phyloP scores from a whole-genome alignment of 2,329 filamentous ascomycete genomes.

The Graphium sp. region DNA sequence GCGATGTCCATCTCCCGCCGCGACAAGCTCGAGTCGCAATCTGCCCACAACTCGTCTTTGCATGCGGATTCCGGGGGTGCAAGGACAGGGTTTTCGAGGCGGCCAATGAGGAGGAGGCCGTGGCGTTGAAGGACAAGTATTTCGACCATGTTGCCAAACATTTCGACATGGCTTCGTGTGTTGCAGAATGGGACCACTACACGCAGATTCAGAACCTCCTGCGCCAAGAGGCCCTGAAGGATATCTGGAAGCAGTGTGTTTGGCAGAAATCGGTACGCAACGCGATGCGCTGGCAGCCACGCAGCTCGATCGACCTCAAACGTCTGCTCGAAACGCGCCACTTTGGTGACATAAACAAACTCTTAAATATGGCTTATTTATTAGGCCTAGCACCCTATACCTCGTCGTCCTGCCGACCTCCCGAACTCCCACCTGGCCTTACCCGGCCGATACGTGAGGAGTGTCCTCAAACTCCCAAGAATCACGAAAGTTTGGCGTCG shows the following conservation, averaged over 20 bases:
- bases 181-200: constrained; percentile 24
- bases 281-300: constrained; percentile 20
- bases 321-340: constrained; percentile 26
- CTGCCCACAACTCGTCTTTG: constrained; percentile 24
- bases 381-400: constrained; percentile 23
- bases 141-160: constrained; percentile 29
- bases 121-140: constrained; percentile 21
- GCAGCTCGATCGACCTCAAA: constrained; percentile 23
- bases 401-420: constrained; percentile 10
- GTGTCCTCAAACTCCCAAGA: constrained; percentile 6
- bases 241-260: constrained; percentile 25
- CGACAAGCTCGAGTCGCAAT: constrained; percentile 21
- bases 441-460: constrained; percentile 7
- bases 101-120: constrained; percentile 16
- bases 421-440: constrained; percentile 5
- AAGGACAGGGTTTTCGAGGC: constrained; percentile 25
- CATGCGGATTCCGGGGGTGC: constrained; percentile 23
- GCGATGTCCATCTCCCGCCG: constrained; percentile 21
- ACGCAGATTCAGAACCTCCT: constrained; percentile 25
- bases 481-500: constrained; percentile 4
- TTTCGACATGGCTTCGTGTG: constrained; percentile 23
- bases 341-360: constrained; percentile 20
- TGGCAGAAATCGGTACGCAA: constrained; percentile 25
- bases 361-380: constrained; percentile 25
- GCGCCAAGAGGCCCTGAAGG: constrained; percentile 23